Percentiles rank a stretch among this genome's conserved stretches.
Evolutionary conservation across 2,329 filamentous ascomycete species (phyloP).

Genomic region (Aureobasidium uvarum): DNA sequence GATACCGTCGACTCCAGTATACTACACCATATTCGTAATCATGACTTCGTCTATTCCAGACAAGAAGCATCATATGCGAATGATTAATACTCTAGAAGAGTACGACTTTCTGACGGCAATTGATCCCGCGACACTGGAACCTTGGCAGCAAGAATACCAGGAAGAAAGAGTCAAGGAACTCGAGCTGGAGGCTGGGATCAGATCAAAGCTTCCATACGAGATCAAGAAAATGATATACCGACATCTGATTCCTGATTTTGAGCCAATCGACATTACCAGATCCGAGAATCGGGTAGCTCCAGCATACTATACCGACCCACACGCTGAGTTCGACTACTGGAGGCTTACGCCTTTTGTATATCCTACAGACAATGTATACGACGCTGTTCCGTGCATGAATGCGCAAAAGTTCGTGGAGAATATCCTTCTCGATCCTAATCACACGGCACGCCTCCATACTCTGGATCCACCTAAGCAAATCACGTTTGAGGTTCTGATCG

Average conservation of each 20-base stretch:
- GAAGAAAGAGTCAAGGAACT: neutral
- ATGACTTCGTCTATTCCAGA: neutral
- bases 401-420: neutral
- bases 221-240: neutral
- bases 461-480: neutral
- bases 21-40: neutral
- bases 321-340: neutral
- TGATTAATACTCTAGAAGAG: neutral
- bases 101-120: neutral
- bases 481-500: neutral
- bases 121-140: neutral
- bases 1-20: neutral
- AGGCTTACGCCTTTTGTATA: neutral
- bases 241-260: neutral
- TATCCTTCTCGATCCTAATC: neutral
- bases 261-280: neutral
- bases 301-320: neutral
- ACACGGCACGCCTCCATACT: neutral
- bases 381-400: neutral
- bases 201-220: neutral
- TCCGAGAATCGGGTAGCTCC: neutral
- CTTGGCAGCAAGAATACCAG: neutral
- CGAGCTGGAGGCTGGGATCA: neutral
- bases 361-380: neutral
- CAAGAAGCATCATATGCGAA: neutral